Evolutionary conservation across 208 protist species (phyloP).

Genomic region (Trypanosoma cruzi): DNA sequence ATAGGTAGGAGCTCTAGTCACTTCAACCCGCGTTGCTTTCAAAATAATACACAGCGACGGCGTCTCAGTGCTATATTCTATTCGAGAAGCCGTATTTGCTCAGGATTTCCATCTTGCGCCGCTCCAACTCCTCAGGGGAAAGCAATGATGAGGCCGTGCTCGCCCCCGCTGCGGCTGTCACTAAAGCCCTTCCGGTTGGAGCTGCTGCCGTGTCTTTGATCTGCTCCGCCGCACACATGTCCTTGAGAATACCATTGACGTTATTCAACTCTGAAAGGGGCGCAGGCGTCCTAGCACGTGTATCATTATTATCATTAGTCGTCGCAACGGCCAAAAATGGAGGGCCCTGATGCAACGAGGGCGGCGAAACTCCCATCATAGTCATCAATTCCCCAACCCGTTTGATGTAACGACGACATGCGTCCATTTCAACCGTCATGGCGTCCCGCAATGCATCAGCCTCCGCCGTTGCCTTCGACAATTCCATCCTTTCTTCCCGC

Average conservation of each 20-base stretch:
- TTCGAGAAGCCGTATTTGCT: slow-evolving; percentile 51
- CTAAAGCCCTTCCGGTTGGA: neutral
- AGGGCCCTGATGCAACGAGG: neutral
- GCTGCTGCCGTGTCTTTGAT: neutral
- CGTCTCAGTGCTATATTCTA: slow-evolving; percentile 14
- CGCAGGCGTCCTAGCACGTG: neutral
- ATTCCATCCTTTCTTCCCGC: neutral
- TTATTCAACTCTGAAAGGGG: neutral
- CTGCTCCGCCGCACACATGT: neutral
- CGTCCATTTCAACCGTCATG: slow-evolving; percentile 7
- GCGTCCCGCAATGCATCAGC: neutral
- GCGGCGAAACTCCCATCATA: neutral
- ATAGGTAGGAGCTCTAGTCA: too few species aligned
- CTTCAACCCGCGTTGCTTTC: neutral
- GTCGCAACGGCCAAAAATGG: neutral
- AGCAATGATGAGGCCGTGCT: slow-evolving; percentile 29
- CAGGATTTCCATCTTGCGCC: slow-evolving; percentile 94
- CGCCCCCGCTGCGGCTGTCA: neutral
- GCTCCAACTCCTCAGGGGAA: slow-evolving; percentile 78
- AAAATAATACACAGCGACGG: slow-evolving; percentile 3
- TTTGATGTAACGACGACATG: slow-evolving; percentile 1
- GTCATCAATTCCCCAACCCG: slow-evolving; percentile 5
- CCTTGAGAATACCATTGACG: neutral
- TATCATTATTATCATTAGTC: neutral
- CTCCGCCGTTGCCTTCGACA: neutral